Percentiles rank a stretch among this genome's conserved stretches.
Evolutionary conservation across 2,329 filamentous ascomycete genomes (phyloP).

Genomic region (Arthrobotrys entomopaga): DNA sequence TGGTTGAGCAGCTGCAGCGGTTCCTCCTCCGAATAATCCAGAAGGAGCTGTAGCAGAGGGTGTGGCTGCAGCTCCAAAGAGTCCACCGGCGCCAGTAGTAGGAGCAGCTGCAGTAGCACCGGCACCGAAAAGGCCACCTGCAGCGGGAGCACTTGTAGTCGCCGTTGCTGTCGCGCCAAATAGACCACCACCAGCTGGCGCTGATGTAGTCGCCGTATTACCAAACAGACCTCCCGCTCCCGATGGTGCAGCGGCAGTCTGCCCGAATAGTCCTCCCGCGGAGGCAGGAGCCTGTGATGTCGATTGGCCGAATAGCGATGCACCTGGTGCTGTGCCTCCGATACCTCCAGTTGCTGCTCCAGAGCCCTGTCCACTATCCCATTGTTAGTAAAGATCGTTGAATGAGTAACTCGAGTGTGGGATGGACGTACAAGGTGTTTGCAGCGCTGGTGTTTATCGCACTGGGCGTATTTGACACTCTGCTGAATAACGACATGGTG

Average conservation of each 20-base stretch:
- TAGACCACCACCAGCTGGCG: conserved; percentile 15
- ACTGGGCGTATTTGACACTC: conserved; percentile 53
- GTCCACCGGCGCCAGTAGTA: conserved; percentile 14
- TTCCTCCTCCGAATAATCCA: conserved; percentile 29
- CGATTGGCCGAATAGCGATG: conserved; percentile 45
- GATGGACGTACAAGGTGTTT: conserved; percentile 52
- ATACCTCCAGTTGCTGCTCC: conserved; percentile 52
- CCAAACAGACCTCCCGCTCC: conserved; percentile 36
- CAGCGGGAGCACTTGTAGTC: conserved; percentile 2
- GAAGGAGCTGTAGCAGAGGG: conserved; percentile 12
- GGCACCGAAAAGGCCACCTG: conserved; percentile 22
- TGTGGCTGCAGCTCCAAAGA: conserved; percentile 39
- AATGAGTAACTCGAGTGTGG: neutral
- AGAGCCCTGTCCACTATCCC: conserved; percentile 26
- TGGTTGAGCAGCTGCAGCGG: neutral
- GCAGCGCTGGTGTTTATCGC: conserved; percentile 56
- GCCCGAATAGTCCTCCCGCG: conserved; percentile 56
- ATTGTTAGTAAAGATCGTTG: conserved; percentile 21
- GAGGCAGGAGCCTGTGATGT: conserved; percentile 40
- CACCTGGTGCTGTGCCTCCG: conserved; percentile 32
- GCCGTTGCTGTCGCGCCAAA: conserved; percentile 16
- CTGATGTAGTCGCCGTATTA: neutral
- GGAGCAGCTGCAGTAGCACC: conserved; percentile 27
- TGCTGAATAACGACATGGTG: conserved; percentile 53
- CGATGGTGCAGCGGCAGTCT: conserved; percentile 39